A percentile compares a stretch with the other conserved stretches of the same genome.
phyloP scores from a whole-genome alignment of 2,329 filamentous ascomycete genomes.

The Pseudonectria foliicola region DNA sequence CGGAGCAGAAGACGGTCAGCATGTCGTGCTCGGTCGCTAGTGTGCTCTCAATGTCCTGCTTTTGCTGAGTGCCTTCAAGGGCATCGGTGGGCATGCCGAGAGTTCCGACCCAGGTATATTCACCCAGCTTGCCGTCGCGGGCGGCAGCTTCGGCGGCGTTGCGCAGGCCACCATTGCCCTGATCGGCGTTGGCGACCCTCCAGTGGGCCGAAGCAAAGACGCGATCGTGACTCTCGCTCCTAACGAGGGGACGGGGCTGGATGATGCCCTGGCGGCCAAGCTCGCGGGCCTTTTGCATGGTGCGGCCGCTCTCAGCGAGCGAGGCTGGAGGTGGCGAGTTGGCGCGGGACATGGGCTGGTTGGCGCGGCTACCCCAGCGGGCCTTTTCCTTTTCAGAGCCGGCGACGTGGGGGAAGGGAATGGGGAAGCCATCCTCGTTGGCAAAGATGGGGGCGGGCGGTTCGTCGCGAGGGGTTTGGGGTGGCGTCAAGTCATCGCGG shows the following conservation, averaged over 20 bases:
- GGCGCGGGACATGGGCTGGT: constrained; percentile 72
- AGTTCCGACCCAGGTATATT: constrained; percentile 87
- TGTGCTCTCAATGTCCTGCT: constrained; percentile 74
- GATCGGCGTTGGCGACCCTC: constrained; percentile 76
- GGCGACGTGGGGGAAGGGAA: constrained; percentile 48
- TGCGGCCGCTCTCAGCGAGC: constrained; percentile 61
- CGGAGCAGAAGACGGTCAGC: constrained; percentile 75
- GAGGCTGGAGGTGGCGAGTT: constrained; percentile 68
- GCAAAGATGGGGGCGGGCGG: constrained; percentile 42
- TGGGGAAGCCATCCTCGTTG: constrained; percentile 51
- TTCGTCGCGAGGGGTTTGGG: constrained; percentile 44
- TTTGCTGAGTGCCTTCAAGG: constrained; percentile 64
- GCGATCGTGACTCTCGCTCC: constrained; percentile 59
- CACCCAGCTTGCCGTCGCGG: constrained; percentile 59
- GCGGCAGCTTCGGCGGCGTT: constrained; percentile 79
- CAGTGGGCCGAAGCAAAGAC: constrained; percentile 74
- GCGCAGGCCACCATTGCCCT: constrained; percentile 85
- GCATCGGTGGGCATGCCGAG: constrained; percentile 91
- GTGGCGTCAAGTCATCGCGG: constrained; percentile 43
- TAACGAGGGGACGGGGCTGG: constrained; percentile 43
- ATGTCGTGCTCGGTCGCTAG: constrained; percentile 77
- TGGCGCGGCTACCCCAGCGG: constrained; percentile 67
- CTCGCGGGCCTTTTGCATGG: constrained; percentile 49
- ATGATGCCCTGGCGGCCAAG: constrained; percentile 50
- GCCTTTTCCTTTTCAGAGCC: constrained; percentile 65